Evolutionary conservation across 192 early-diverging fungal species (phyloP).

Genomic region (Coemansia sp.): DNA sequence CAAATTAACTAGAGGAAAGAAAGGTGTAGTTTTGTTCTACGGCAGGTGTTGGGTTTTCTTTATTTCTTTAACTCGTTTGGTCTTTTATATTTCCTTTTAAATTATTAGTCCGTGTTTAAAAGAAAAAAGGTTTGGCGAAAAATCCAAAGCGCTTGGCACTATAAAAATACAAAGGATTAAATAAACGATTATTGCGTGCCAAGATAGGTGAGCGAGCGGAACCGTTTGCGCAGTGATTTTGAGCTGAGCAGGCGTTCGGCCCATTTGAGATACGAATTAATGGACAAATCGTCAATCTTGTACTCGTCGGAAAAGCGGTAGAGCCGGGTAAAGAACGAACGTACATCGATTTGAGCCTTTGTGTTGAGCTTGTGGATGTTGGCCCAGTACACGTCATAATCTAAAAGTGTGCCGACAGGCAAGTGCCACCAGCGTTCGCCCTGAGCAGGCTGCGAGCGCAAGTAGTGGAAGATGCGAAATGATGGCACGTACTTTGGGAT

Average conservation of each 20-base stretch:
- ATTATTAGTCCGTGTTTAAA: too few species aligned
- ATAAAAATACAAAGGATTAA: constrained; percentile 3
- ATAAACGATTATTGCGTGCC: constrained; percentile 6
- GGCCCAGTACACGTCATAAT: constrained; percentile 52
- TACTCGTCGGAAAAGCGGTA: constrained; percentile 36
- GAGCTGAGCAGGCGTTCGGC: constrained; percentile 29
- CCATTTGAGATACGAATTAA: constrained; percentile 42
- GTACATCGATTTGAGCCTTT: background rate
- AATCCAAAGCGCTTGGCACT: background rate
- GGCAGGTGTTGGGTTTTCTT: constrained; percentile 3
- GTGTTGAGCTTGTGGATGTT: constrained; percentile 32
- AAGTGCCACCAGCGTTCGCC: constrained; percentile 5
- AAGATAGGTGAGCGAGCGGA: constrained; percentile 31
- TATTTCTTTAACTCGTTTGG: background rate
- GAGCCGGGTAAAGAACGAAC: constrained; percentile 20
- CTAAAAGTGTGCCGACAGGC: constrained; percentile 33
- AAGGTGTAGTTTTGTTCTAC: background rate
- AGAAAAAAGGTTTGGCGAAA: background rate
- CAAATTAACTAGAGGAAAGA: background rate
- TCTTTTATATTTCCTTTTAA: background rate
- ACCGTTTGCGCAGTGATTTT: constrained; percentile 29
- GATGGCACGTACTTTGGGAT: constrained; percentile 63
- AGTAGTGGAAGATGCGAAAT: constrained; percentile 61
- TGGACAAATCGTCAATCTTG: constrained; percentile 25
- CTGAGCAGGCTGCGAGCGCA: background rate